A percentile compares a stretch with the other conserved stretches of the same genome.
phyloP scores from a whole-genome alignment of 23 red algal species.

The Cyanidioschyzon merolae region DNA sequence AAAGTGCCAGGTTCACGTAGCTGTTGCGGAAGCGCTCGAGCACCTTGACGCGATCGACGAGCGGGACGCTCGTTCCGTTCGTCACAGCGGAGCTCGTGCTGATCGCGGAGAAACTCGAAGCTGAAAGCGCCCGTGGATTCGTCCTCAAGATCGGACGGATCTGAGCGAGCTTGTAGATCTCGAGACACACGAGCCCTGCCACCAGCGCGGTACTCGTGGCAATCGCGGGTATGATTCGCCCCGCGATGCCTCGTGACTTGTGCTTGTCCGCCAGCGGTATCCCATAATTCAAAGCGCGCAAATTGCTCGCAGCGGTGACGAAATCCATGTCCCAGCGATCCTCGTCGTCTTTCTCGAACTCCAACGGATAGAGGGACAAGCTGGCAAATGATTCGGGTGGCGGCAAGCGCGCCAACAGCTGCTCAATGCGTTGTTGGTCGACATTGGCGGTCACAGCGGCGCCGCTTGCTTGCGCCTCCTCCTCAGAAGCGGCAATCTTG shows the following conservation, averaged over 20 bases:
- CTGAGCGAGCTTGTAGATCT: constrained; percentile 82
- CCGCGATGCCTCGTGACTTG: constrained; percentile 81
- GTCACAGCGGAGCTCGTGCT: neutral
- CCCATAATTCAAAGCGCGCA: constrained; percentile 81
- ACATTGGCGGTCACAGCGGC: constrained; percentile 38
- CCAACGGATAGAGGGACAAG: constrained; percentile 57
- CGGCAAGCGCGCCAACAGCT: constrained; percentile 38
- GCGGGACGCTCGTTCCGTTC: neutral
- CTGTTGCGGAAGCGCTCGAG: constrained; percentile 86
- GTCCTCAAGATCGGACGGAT: constrained; percentile 27
- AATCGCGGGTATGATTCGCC: constrained; percentile 96
- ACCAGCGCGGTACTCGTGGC: constrained; percentile 94
- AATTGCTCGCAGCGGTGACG: constrained; percentile 81
- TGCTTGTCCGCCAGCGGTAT: constrained; percentile 86
- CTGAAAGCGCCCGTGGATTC: neutral
- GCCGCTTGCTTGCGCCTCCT: constrained; percentile 65
- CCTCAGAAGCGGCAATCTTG: constrained; percentile 92
- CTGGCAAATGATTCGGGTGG: constrained; percentile 25
- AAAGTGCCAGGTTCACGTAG: constrained; percentile 89
- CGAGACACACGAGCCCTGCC: constrained; percentile 73
- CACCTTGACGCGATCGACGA: neutral
- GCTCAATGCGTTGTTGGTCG: constrained; percentile 42
- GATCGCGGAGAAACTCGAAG: neutral
- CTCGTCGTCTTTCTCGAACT: constrained; percentile 99
- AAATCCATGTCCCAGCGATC: constrained; percentile 89